Evolutionary conservation across 495 filamentous ascomycete species (phyloP), one percentile per base, ranked within the genome.

Genomic region (Hypoxylon fragiforme): DNA sequence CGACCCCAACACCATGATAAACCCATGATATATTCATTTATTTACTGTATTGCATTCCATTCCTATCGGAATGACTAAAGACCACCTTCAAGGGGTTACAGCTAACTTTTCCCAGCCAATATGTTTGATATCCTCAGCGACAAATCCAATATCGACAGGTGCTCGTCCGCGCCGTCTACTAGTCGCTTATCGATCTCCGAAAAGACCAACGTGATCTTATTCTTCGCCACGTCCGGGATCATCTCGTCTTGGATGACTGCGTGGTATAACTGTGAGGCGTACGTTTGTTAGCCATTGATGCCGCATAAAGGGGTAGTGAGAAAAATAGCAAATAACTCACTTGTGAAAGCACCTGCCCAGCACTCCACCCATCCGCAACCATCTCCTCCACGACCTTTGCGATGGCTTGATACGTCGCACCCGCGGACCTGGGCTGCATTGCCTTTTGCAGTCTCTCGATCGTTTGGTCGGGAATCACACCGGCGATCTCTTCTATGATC

Each of bases 331-430:
- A 19, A n/a, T 7, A 43, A 67, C 74, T 69, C 69, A 89, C 86
- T 80, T 91, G 91, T 5, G 79, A 68, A 37, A 97, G 76, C 14
- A 95, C 77, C 73, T 97, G 94, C 13, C 85, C 85, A n/a, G 92
- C 94, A 73, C 90, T 96, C 95, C 94, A 99, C 16, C 94, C 94
- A 73, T 99, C 94, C 11, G 94, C 92, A 51, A 97, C 87, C 77
- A 97, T 84, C 66, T 95, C 87, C 62, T 87, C 87, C 5, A 97
- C 85, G 14, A 88, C 83, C 60, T 81, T 86, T 0, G 89, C 81
- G 8, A 99, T 78, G 28, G 81, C 79, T 49, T 84, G 81, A 64
- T 92, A 97, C 0, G 82, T 78, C 11, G 84, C 81, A 1, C 75
- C 73, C 0, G 79, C 81, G 22, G 77, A 78, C 57, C 73, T 82